These are phyloP conservation scores for Ogataea glucozyma DNA, from an alignment of 805 yeast species.

Conservation along the genomic window DNA sequence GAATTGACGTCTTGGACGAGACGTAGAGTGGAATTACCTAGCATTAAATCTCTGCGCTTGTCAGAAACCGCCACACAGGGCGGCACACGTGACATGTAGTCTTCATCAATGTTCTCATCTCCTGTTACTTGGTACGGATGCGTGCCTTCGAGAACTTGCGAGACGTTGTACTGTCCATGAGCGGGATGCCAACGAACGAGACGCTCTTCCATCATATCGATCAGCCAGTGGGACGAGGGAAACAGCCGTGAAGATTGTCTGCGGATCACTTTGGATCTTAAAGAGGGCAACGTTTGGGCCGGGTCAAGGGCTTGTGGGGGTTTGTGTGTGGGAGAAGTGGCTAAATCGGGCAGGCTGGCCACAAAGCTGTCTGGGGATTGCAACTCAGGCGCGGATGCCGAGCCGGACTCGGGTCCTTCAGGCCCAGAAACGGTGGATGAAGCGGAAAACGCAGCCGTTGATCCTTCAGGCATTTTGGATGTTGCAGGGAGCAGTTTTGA, in stretches of 20 bases:
- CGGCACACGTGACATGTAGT: conserved; percentile 5
- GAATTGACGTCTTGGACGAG: conserved; percentile 21
- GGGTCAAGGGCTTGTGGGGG: conserved; percentile 21
- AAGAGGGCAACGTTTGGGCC: conserved; percentile 18
- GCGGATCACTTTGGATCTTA: conserved; percentile 31
- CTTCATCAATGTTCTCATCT: not conserved
- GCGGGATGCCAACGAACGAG: conserved; percentile 39
- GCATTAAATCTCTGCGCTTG: conserved; percentile 9
- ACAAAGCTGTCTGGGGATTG: conserved; percentile 1
- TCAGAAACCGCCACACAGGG: not conserved
- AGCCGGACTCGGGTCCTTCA: not conserved
- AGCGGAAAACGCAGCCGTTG: not conserved
- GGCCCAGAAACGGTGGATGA: not conserved
- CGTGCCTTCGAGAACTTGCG: conserved; percentile 33
- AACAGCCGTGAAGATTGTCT: conserved; percentile 33
- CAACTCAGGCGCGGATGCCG: not conserved
- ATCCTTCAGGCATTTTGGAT: not conserved
- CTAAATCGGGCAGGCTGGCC: not conserved
- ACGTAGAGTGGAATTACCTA: conserved; percentile 18
- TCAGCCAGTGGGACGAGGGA: conserved; percentile 28
- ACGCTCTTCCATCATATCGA: conserved; percentile 38
- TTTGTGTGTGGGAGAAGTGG: conserved; percentile 22
- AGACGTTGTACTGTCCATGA: conserved; percentile 28
- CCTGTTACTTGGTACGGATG: conserved; percentile 33
- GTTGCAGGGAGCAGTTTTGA: too few relatives aligned